Evolutionary conservation across 1,284 basidiomycete genomes (phyloP).

Genomic region (Stygiomarasmius scandens): DNA sequence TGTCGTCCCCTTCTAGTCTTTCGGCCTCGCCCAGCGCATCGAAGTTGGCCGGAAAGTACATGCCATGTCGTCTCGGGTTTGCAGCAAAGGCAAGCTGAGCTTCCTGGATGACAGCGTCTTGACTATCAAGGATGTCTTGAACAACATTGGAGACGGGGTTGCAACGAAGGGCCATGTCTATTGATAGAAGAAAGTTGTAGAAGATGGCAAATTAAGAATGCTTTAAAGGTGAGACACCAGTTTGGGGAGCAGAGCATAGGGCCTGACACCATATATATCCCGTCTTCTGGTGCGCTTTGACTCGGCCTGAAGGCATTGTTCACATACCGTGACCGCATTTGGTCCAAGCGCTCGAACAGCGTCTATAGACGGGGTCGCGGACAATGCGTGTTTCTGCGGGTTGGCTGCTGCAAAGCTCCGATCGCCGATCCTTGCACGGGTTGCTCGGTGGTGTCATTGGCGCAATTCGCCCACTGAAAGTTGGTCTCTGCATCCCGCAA

Average conservation of each 20-base stretch:
- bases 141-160: not conserved
- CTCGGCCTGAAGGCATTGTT: not conserved
- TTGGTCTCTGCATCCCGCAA: too few relatives aligned
- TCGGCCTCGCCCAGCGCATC: not conserved
- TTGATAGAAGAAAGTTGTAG: not conserved
- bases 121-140: not conserved
- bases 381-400: too few relatives aligned
- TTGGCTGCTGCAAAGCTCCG: too few relatives aligned
- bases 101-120: not conserved
- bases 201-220: not conserved
- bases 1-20: constrained; percentile 16
- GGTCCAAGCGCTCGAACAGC: too few relatives aligned
- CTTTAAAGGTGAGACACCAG: constrained; percentile 1
- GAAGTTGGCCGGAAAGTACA: constrained; percentile 30
- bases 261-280: not conserved
- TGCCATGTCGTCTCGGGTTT: constrained; percentile 26
- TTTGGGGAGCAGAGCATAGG: not conserved
- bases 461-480: too few relatives aligned
- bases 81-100: not conserved
- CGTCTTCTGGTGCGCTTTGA: not conserved
- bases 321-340: not conserved
- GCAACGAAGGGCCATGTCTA: not conserved
- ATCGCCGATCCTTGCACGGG: too few relatives aligned
- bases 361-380: too few relatives aligned
- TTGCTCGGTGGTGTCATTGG: too few relatives aligned